Percentiles rank a stretch among this genome's conserved stretches.
phyloP scores from a whole-genome alignment of 2,329 filamentous ascomycete species.

The Phyllachora maydis region DNA sequence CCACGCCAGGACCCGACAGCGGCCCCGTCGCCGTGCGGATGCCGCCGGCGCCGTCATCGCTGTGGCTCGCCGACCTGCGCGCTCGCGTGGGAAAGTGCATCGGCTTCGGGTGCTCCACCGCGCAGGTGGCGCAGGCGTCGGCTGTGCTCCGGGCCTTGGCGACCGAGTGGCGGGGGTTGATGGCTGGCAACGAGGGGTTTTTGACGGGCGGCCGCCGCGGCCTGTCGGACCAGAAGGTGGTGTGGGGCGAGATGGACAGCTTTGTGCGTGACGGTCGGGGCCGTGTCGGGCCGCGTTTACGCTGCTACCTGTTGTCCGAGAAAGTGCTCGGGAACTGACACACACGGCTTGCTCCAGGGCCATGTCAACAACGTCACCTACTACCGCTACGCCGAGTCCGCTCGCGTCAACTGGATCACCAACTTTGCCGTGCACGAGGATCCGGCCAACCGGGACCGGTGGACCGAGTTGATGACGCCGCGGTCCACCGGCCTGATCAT shows the following conservation, averaged over 20 bases:
- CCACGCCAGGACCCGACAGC: too few species aligned
- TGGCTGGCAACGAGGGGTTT: constrained; percentile 58
- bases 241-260: constrained; percentile 71
- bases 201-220: constrained; percentile 41
- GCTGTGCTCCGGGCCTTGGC: constrained; percentile 37
- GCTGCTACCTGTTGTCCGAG: constrained; percentile 1
- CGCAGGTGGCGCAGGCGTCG: constrained; percentile 36
- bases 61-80: constrained; percentile 53
- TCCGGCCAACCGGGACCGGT: constrained; percentile 36
- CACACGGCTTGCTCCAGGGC: constrained; percentile 30
- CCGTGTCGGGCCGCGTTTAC: background rate
- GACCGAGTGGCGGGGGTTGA: constrained; percentile 47
- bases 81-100: constrained; percentile 53
- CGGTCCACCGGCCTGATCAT: constrained; percentile 54
- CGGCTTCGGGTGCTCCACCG: constrained; percentile 43
- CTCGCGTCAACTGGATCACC: constrained; percentile 56
- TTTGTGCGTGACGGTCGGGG: constrained; percentile 13
- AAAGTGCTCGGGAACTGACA: too few species aligned
- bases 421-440: constrained; percentile 47
- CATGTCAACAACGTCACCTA: constrained; percentile 83
- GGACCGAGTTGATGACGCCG: constrained; percentile 49
- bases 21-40: too few species aligned
- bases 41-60: constrained; percentile 18
- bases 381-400: constrained; percentile 64
- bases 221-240: constrained; percentile 44